Evolutionary conservation across 495 filamentous ascomycete genomes (phyloP).

Genomic region (Annulohypoxylon maeteangense): DNA sequence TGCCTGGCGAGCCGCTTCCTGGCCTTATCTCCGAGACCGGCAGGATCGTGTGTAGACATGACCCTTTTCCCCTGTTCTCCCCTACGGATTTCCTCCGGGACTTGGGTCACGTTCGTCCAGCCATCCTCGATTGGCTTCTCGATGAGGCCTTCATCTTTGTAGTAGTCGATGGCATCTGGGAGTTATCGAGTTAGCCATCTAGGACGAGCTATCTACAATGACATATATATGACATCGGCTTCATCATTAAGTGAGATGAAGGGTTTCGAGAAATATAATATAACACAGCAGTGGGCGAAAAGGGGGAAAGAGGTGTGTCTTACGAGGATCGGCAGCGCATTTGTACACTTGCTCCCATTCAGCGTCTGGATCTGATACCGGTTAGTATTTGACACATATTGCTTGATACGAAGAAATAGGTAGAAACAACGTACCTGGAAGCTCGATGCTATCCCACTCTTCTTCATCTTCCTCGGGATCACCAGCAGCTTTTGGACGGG

Average conservation of each 20-base stretch:
- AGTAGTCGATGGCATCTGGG: neutral
- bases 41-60: too few relatives aligned
- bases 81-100: neutral
- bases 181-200: neutral
- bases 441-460: neutral
- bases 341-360: slow-evolving; percentile 4
- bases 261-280: neutral
- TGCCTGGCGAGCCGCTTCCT: neutral
- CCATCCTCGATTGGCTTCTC: slow-evolving; percentile 18
- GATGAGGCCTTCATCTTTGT: neutral
- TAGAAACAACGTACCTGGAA: neutral
- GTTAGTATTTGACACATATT: slow-evolving; percentile 4
- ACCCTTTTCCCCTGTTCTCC: neutral
- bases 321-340: neutral
- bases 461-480: neutral
- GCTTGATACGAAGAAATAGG: neutral
- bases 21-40: neutral
- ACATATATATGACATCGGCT: neutral
- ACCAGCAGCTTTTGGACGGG: neutral
- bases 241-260: neutral
- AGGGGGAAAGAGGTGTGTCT: neutral
- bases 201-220: neutral
- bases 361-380: neutral
- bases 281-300: neutral
- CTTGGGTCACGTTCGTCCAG: slow-evolving; percentile 9